Evolutionary conservation across 2,329 filamentous ascomycete genomes (phyloP), one percentile per base, ranked within the genome.

Genomic region (Neofusicoccum kwambonambiense): DNA sequence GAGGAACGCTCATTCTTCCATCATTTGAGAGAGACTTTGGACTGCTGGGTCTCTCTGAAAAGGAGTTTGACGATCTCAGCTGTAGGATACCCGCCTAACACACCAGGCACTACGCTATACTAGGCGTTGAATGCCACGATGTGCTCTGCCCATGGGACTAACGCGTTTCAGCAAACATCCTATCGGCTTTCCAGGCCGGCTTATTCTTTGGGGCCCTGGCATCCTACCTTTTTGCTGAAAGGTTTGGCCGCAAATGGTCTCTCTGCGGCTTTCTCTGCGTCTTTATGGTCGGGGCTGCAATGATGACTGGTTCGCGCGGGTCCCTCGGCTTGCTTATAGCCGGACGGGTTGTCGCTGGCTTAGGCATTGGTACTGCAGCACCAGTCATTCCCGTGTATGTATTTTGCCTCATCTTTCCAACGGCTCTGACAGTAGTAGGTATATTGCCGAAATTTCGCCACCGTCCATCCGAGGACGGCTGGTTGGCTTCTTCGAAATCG

Each of bases 401-500:
- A 4, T 19, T 6, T 4, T 49, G 3, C 45, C 3, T 45, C 1
- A 13, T 17, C 13, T 12, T 9, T 13, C 3, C 8, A 17, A 11
- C 1, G 12, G 15, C 3, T 17, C 45, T 49, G 27, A 49, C 17
- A 49, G 3, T 9, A 13, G 1, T 11, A 49, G 45, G 11, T 78
- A 77, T 61, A 77, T 79, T 60, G 74, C 75, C 8, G 77, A 79
- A 60, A 76, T 71, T 7, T 71, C 86, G 0, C 88, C 88, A 2
- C 87, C 87, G 0, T 86, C 87, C 3, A 83, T 90, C 52, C 83
- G 88, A 67, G 88, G 88, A 17, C 82, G 87, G 1, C 80, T 90
- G 0, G 86, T 90, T 27, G 87, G 88, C 60, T 83, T 90, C 61
- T 90, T 89, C 74, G 88, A 90, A 72, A 80, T 90, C 1, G 85